Evolutionary conservation across 768 basidiomycete genomes (phyloP), one percentile per base, ranked within the genome.

Genomic region (Tylopilus rubrobrunneus): DNA sequence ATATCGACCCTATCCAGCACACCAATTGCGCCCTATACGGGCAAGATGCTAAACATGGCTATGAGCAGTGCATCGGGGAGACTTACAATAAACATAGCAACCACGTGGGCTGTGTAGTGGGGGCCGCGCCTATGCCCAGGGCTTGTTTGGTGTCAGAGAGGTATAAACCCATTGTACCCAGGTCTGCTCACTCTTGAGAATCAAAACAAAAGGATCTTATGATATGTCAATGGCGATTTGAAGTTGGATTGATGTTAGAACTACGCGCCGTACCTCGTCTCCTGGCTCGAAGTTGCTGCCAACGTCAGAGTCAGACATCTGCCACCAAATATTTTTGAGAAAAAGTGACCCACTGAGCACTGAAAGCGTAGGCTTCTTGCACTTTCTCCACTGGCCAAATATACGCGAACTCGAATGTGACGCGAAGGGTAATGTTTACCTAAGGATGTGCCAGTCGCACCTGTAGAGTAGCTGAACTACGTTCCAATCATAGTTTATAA

Each of bases 351-450:
- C 60, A 89, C 86, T 89, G 85, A 21, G 87, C 81, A 59, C 89
- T 84, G 63, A 89, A 89, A 17, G 79, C 84, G 68, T 88, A 87
- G 29, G 83, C 87, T 56, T 89, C 86, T 69, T 89, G 82, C 3
- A 89, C 84, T 62, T 89, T 88, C 53, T 84, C 83, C 36, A 70
- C 86, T 88, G 58, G 14, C 44, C 27, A 25, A 12, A 60, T 17
- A 23, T 33, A 21, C 48, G 27, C 58, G 58, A 21, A 15, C n/a
- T 19, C 19, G n/a, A 23, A 55, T 47, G 15, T 44, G 41, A 31
- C 17, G 3, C 15, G 34, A 33, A 39, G 6, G 27, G 34, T 1
- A 40, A 29, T 39, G 39, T 64, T 23, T 46, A 85, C 87, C 84
- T 57, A 89, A 68, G 37, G 79, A 77, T 43, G 73, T 76, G 21